Percentiles rank a stretch among this genome's conserved stretches.
These are phyloP conservation scores for Dipodascus geniculatus DNA, from an alignment of 805 yeast species.

Conservation along the genomic window DNA sequence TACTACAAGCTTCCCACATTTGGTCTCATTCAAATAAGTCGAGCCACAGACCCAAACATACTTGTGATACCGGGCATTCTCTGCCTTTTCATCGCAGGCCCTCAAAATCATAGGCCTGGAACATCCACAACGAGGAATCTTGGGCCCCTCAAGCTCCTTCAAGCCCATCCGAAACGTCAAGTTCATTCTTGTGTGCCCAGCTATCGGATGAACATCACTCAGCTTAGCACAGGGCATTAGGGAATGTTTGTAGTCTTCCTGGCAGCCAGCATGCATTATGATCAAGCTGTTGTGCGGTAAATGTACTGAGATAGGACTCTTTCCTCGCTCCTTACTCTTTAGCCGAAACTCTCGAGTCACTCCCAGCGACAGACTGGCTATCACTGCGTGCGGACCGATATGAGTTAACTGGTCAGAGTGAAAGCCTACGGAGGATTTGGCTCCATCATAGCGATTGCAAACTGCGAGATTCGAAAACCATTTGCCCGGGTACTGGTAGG, in stretches of 20 bases:
- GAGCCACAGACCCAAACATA: constrained; percentile 58
- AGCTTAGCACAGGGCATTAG: constrained; percentile 34
- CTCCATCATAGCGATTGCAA: constrained; percentile 42
- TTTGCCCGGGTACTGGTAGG: constrained; percentile 28
- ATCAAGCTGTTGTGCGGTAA: constrained; percentile 59
- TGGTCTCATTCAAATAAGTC: constrained; percentile 19
- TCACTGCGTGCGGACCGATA: constrained; percentile 59
- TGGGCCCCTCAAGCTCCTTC: constrained; percentile 27
- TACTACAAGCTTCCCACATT: constrained; percentile 15
- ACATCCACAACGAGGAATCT: constrained; percentile 33
- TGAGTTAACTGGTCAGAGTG: constrained; percentile 66
- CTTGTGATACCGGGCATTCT: constrained; percentile 34
- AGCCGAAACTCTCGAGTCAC: constrained; percentile 57
- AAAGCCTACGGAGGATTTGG: constrained; percentile 49
- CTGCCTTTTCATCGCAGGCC: constrained; percentile 36
- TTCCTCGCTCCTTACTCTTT: constrained; percentile 23
- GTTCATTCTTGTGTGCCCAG: constrained; percentile 45
- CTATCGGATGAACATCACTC: constrained; percentile 34
- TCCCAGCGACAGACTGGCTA: constrained; percentile 61
- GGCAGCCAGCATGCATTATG: constrained; percentile 71
- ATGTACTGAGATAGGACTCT: constrained; percentile 39
- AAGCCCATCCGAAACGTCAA: constrained; percentile 53
- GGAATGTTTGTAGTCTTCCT: constrained; percentile 61
- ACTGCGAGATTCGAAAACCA: constrained; percentile 49
- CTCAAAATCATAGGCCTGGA: constrained; percentile 40